Evolutionary conservation across 1,284 basidiomycete genomes (phyloP).

Genomic region (Fomitopsis schrenkii): DNA sequence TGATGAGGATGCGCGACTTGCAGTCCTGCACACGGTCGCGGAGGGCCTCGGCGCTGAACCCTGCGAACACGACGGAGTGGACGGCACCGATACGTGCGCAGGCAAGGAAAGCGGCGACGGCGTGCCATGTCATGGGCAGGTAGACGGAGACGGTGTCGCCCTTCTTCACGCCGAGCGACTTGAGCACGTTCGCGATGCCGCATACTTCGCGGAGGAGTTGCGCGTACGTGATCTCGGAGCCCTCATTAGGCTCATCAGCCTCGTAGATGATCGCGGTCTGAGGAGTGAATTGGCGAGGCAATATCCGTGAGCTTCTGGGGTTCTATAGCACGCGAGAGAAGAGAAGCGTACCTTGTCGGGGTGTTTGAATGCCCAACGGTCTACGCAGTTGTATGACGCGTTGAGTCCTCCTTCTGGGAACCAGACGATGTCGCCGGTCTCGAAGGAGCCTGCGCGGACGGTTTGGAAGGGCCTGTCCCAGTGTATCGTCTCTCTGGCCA

Average conservation of each 20-base stretch:
- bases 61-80: constrained; percentile 98
- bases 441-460: constrained; percentile 82
- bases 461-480: constrained; percentile 94
- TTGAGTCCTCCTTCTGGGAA: constrained; percentile 90
- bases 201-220: constrained; percentile 91
- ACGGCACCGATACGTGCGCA: constrained; percentile 97
- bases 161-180: constrained; percentile 88
- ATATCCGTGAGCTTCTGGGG: background rate
- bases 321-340: background rate
- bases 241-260: constrained; percentile 90
- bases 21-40: constrained; percentile 94
- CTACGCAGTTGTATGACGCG: constrained; percentile 97
- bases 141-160: constrained; percentile 95
- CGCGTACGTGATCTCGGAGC: constrained; percentile 74
- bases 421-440: constrained; percentile 90
- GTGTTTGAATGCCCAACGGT: constrained; percentile 90
- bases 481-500: constrained; percentile 76
- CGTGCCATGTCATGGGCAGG: constrained; percentile 89
- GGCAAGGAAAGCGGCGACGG: constrained; percentile 93
- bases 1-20: constrained; percentile 87
- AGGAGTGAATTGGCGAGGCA: background rate
- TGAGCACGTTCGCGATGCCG: constrained; percentile 90
- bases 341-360: constrained; percentile 71
- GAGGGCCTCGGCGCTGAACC: constrained; percentile 96
- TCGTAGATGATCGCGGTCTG: constrained; percentile 97